These are phyloP conservation scores for Nasturtium officinale DNA, from an alignment of 345 rosid genomes.

Conservation along the genomic window DNA sequence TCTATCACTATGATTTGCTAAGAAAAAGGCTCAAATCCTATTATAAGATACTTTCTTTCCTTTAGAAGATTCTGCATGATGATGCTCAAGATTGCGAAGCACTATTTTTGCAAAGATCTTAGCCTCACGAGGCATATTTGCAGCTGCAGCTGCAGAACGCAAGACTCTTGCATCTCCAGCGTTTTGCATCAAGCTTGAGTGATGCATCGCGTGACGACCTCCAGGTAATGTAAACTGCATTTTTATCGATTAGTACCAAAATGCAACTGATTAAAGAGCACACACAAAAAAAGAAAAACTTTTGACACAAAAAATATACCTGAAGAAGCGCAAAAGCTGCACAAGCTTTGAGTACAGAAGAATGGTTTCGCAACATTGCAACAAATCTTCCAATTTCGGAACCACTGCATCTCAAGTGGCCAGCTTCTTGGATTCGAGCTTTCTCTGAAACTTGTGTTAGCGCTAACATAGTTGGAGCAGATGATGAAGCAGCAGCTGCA, in stretches of 20 bases:
- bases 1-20: slow-evolving; percentile 18
- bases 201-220: slow-evolving; percentile 83
- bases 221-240: slow-evolving; percentile 87
- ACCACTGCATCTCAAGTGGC: slow-evolving; percentile 82
- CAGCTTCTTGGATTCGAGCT: slow-evolving; percentile 90
- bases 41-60: slow-evolving; percentile 27
- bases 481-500: slow-evolving; percentile 68
- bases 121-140: slow-evolving; percentile 70
- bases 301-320: slow-evolving; percentile 42
- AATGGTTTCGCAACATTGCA: slow-evolving; percentile 64
- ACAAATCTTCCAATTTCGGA: slow-evolving; percentile 81
- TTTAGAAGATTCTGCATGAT: slow-evolving; percentile 56
- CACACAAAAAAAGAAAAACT: neutral
- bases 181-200: slow-evolving; percentile 76
- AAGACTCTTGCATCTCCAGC: slow-evolving; percentile 50
- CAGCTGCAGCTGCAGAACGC: slow-evolving; percentile 89
- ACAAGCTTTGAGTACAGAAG: slow-evolving; percentile 60
- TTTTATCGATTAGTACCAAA: slow-evolving; percentile 12
- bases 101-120: slow-evolving; percentile 80
- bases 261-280: neutral
- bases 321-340: slow-evolving; percentile 91
- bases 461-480: slow-evolving; percentile 65
- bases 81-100: slow-evolving; percentile 82
- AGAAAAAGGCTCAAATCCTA: slow-evolving; percentile 13
- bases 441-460: slow-evolving; percentile 70